Evolutionary conservation across 108 stramenopile species (phyloP), one percentile per base, ranked within the genome.

Genomic region (Nitzschia putrida): DNA sequence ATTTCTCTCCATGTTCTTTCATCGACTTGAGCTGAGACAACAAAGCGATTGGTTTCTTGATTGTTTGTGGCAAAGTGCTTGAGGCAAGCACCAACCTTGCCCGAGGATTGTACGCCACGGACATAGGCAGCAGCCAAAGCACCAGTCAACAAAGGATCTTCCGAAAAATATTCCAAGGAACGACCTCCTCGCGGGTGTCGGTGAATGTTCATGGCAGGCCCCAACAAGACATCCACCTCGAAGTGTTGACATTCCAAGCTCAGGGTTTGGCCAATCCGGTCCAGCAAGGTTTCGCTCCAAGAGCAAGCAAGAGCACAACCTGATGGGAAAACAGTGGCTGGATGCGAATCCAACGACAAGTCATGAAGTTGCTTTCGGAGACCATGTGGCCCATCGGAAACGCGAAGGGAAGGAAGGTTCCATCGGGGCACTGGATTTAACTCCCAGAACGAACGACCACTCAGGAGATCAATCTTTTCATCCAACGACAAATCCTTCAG

Each of bases 41-140:
- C 63, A 57, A 85, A 63, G 0, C 88, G 83, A 61, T 83, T 45
- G 10, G 74, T 59, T 68, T 92, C 88, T 60, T 88, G 86, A 61
- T 89, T 85, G 60, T 92, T 89, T 50, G 76, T 69, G 21, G 72
- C 80, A 64, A 83, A 81, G 66, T 89, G 88, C 66, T 92, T 92
- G 45, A 76, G 51, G 44, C 81, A 83, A 4, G 91, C 88, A 7
- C 72, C 74, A 8, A 92, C 83, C 4, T 64, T 18, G 0, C 73
- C 73, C 0, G 58, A 50, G 10, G 60, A 22, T 54, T 92, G 86
- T 7, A 89, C 68, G 1, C 86, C 87, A 18, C 57, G 47, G 11
- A 92, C 71, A 20, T 59, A 71, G 20, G 85, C 71, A 10, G 57
- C 41, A 1, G 76, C 85, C 57, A 92, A 23, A 26, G 39, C 44